Base-by-base conservation (phyloP, 768 basidiomycete genomes). In the Boletus edulis region DNA sequence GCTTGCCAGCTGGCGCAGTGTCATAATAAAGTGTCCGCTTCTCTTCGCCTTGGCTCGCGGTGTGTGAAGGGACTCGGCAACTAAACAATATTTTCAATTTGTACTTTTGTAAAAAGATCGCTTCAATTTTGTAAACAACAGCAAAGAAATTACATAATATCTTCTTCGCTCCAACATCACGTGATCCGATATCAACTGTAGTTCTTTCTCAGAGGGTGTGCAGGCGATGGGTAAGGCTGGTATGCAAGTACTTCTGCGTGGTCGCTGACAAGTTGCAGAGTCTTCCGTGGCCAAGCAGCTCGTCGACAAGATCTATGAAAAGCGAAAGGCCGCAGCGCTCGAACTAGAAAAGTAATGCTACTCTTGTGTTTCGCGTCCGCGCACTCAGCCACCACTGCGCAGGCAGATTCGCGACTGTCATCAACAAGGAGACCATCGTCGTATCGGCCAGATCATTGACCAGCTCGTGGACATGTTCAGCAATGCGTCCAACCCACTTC, bases 401-500 rank as follows among this genome's bases (percentile, higher is more conserved):
- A 91, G 89, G 63, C 89, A 89, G 67, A 87, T 97, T 56, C 85
- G 91, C 64, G 92, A 95, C 73, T 91, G 87, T 63, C 84, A 91
- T 59, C 83, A 83, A 61, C 85, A 87, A 69, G 85, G 86, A 37
- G 94, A 97, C 71, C 80, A 85, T 47, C 81, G 85, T 18, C 83
- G 89, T 17, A 95, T 97, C 65, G 78, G 77, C 60, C 82, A 87
- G 64, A 97, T 98, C 61, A 86, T 98, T 56, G 91, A 94, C 74
- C 95, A 98, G 64, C 81, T 98, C 57, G 90, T 94, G 56, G 92
- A 94, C 18, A 92, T 98, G 86, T 96, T 95, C 77, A 88, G 80
- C 67, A 88, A 89, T 60, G 73, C 82, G 18, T 78, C 84, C 34
- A 94, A 95, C 67, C 85, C 91, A 3, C 77, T 95, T 22, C 94